phyloP scores from a whole-genome alignment of 352 stramenopile species.

The Phytophthora foliorum region DNA sequence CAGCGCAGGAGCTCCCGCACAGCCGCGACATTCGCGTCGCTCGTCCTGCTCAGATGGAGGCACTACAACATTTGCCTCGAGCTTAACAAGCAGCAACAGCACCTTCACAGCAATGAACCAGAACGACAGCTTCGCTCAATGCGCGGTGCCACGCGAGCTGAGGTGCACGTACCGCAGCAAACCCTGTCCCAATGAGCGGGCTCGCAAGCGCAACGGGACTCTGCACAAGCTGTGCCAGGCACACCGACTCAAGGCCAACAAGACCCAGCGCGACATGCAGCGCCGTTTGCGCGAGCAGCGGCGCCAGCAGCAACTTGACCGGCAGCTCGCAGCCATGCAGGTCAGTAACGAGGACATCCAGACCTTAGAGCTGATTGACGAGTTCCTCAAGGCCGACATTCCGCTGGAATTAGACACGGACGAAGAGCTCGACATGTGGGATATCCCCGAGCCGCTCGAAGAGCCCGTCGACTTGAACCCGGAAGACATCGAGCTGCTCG shows the following conservation, averaged over 20 bases:
- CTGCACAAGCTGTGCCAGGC: slow-evolving; percentile 63
- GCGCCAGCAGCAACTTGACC: slow-evolving; percentile 32
- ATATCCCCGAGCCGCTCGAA: slow-evolving; percentile 38
- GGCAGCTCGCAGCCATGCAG: slow-evolving; percentile 29
- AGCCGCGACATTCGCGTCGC: slow-evolving; percentile 4
- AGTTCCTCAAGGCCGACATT: slow-evolving; percentile 37
- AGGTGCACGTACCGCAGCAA: slow-evolving; percentile 64
- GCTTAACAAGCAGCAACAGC: slow-evolving; percentile 25
- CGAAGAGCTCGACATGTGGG: slow-evolving; percentile 43
- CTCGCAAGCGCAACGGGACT: slow-evolving; percentile 57
- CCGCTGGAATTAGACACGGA: slow-evolving; percentile 41
- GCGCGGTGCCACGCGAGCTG: slow-evolving; percentile 31
- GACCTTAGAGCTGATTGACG: slow-evolving; percentile 32
- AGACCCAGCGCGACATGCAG: slow-evolving; percentile 62
- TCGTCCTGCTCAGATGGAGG: slow-evolving; percentile 5
- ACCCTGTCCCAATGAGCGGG: slow-evolving; percentile 53
- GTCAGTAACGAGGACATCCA: slow-evolving; percentile 24
- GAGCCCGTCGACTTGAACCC: slow-evolving; percentile 36
- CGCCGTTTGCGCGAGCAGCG: slow-evolving; percentile 42
- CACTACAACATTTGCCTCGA: slow-evolving; percentile 38
- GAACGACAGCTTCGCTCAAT: slow-evolving; percentile 14
- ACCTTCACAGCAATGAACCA: slow-evolving; percentile 28
- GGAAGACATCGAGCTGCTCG: slow-evolving; percentile 43
- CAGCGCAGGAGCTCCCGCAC: slow-evolving; percentile 10
- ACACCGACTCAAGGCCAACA: slow-evolving; percentile 66